Evolutionary conservation across 495 filamentous ascomycete species (phyloP), one percentile per base, ranked within the genome.

Genomic region (Lichina pygmaea): DNA sequence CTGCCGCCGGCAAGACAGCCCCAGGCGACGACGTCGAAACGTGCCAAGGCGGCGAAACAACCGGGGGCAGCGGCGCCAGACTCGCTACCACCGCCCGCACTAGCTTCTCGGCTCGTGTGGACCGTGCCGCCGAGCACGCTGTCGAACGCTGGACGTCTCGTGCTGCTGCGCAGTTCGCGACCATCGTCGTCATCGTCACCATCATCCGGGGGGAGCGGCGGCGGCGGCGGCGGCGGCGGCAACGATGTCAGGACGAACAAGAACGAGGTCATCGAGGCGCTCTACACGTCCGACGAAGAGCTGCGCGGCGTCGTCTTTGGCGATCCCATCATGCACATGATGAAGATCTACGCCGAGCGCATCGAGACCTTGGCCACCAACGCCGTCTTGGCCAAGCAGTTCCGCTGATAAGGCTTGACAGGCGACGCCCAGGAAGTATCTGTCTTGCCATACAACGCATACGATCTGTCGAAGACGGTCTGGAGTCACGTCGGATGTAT

Each of bases 241-340:
- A 39, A 39, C 36, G 13, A 39, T 6, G 6, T 11, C 13, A 15
- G 10, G 13, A 52, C 30, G 54, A 50, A 46, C 61, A 50, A 57
- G 54, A 44, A 37, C 46, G 54, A 60, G 17, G 66, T 66, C 6
- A 63, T 77, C 2, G 67, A 71, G 42, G 80, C 78, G 15, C 72
- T 71, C 46, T 59, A 70, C 12, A 64, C 70, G 3, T 70, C 62
- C n/a, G 75, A 85, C 56, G 66, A 72, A 41, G 57, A 74, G 49
- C 58, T 89, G 17, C 59, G 74, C 31, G 63, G 61, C 2, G 67
- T 78, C 8, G 62, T 89, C 0, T 89, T 81, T 66, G 81, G 81
- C 0, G 81, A 89, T 55, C 79, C 78, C 0, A 58, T 82, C 11
- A 76, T 72, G 59, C 81, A 89, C 57, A 67, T 71, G 54, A 86